Conservation (phyloP, 192 early-diverging fungal species). For the Piromyces finnis region DNA sequence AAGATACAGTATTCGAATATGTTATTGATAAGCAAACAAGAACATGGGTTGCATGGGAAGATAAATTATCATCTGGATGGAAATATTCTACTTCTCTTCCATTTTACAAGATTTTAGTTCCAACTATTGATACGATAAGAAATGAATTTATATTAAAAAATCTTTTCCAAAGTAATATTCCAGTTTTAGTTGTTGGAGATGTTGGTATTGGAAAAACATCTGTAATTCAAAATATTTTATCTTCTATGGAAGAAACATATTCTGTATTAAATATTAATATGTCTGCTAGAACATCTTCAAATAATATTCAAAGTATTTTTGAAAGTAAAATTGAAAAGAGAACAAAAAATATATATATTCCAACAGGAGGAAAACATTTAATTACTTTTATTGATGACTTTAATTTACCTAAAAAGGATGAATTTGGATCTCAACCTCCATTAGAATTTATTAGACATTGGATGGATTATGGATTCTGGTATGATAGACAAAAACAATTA, state of each 20-base stretch:
- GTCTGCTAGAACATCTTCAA: constrained; percentile 31
- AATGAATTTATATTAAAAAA: constrained; percentile 37
- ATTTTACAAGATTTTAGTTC: constrained; percentile 39
- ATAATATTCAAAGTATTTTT: constrained; percentile 37
- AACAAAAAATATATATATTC: constrained; percentile 37
- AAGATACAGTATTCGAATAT: constrained; percentile 31
- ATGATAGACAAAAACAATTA: constrained; percentile 38
- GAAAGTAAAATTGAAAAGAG: constrained; percentile 43
- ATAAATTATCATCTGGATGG: constrained; percentile 15
- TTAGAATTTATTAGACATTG: constrained; percentile 40
- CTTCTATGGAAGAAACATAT: constrained; percentile 23
- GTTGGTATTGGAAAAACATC: constrained; percentile 46
- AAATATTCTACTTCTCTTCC: constrained; percentile 21
- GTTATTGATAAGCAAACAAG: constrained; percentile 13
- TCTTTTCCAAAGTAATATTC: constrained; percentile 23
- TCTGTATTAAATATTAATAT: constrained; percentile 38
- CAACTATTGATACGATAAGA: constrained; percentile 36
- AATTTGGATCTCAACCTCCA: constrained; percentile 39
- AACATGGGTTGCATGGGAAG: constrained; percentile 28
- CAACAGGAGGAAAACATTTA: constrained; percentile 26
- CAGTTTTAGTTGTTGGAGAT: constrained; percentile 30
- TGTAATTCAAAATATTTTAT: constrained; percentile 28
- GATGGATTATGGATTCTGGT: constrained; percentile 44
- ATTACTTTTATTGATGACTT: constrained; percentile 40
- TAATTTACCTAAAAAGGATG: constrained; percentile 41